Evolutionary conservation across 78 protist genomes (phyloP).

Genomic region (Dictyostelium citrinum): DNA sequence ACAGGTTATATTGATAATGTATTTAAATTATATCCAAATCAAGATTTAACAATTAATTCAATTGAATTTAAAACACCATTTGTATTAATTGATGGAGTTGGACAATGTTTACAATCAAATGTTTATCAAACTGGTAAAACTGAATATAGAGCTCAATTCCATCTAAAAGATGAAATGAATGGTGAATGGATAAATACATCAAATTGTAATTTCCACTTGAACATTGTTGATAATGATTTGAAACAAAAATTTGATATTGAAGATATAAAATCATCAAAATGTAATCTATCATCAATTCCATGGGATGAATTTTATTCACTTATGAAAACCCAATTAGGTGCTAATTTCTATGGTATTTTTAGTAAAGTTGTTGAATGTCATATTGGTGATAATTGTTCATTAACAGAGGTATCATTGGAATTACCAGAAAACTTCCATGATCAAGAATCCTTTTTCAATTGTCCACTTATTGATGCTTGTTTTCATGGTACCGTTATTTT

Average conservation of each 20-base stretch:
- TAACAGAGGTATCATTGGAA: too few species aligned
- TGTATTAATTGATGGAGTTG: background rate
- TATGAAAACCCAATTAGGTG: too few species aligned
- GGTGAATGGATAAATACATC: background rate
- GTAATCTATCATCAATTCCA: background rate
- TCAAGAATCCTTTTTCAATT: background rate
- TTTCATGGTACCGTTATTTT: conserved; percentile 20
- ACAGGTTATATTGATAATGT: background rate
- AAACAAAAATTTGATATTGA: background rate
- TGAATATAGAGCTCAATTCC: background rate
- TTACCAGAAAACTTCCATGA: too few species aligned
- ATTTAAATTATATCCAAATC: background rate
- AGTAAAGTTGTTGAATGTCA: too few species aligned
- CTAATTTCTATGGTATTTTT: too few species aligned
- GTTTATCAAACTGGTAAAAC: background rate
- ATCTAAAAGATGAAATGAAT: background rate
- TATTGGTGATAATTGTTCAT: too few species aligned
- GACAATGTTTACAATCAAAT: background rate
- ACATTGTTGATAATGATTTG: background rate
- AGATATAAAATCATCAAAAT: background rate
- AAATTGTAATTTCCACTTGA: background rate
- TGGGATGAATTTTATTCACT: background rate
- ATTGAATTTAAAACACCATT: background rate
- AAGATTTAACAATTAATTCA: background rate
- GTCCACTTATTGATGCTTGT: background rate